A percentile compares a stretch with the other conserved stretches of the same genome.
Evolutionary conservation across 2,329 filamentous ascomycete species (phyloP).

Genomic region (Penicillium nordicum): DNA sequence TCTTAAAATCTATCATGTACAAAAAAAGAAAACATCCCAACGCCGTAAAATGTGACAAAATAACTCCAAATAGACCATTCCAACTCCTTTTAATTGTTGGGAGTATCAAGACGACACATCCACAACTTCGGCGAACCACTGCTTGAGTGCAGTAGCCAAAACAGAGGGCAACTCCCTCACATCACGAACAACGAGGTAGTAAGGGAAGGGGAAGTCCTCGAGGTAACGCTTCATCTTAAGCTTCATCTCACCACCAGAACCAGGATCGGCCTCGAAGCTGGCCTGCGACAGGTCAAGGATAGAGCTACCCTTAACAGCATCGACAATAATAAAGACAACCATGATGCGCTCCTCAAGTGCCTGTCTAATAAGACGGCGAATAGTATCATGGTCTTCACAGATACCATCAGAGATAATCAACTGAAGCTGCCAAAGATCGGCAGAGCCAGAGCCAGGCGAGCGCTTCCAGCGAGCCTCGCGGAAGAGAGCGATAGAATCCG

Average conservation of each 20-base stretch:
- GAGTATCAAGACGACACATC: conserved; percentile 37
- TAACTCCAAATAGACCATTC: conserved; percentile 18
- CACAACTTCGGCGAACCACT: conserved; percentile 83
- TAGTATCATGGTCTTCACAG: conserved; percentile 81
- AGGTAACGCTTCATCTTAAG: conserved; percentile 87
- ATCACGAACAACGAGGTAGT: conserved; percentile 92
- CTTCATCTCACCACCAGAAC: conserved; percentile 56
- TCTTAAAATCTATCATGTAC: conserved; percentile 16
- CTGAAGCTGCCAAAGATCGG: conserved; percentile 90
- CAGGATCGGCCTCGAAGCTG: conserved; percentile 67
- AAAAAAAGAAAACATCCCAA: conserved; percentile 8
- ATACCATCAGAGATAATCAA: conserved; percentile 92
- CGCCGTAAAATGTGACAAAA: conserved; percentile 15
- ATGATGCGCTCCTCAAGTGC: conserved; percentile 93
- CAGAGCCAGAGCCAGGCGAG: conserved; percentile 48
- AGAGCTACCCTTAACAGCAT: conserved; percentile 54
- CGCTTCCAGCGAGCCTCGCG: conserved; percentile 66
- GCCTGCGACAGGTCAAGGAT: conserved; percentile 89
- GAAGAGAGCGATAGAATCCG: conserved; percentile 76
- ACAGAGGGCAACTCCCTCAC: conserved; percentile 87
- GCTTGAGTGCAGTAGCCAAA: conserved; percentile 80
- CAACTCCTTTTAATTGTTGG: conserved; percentile 15
- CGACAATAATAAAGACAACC: conserved; percentile 97
- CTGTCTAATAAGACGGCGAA: conserved; percentile 76
- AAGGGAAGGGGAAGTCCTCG: conserved; percentile 93